Evolutionary conservation across 148 eudicot species (phyloP).

Genomic region (Silene uniflora): DNA sequence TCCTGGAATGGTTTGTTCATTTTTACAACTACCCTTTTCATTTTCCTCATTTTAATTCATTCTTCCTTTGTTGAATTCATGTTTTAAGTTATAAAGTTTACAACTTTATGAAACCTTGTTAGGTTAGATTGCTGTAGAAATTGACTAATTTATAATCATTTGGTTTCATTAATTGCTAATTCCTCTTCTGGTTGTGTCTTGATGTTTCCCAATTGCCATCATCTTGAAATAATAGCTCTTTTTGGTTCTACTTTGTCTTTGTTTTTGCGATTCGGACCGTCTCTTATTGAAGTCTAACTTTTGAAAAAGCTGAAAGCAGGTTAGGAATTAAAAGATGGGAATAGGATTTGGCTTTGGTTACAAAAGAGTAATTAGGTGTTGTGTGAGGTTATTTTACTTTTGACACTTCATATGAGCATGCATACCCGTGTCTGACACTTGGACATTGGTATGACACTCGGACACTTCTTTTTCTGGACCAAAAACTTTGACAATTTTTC

Average conservation of each 20-base stretch:
- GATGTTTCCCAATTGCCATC: no score
- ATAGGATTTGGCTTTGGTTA: not conserved
- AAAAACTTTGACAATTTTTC: no score
- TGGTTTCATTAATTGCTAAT: no score
- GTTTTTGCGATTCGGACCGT: not conserved
- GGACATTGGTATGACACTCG: no score
- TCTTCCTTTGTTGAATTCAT: not conserved
- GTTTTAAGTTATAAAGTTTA: not conserved
- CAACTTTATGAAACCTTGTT: not conserved
- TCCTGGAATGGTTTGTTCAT: slow-evolving; percentile 64
- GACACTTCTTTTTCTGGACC: no score
- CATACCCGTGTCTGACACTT: no score
- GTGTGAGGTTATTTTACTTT: not conserved
- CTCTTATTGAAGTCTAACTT: not conserved
- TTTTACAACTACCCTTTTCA: not conserved
- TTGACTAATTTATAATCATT: no score
- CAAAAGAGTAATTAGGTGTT: not conserved
- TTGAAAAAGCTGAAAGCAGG: not conserved
- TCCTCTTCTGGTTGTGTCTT: no score
- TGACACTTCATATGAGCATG: no score
- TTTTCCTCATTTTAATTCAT: not conserved
- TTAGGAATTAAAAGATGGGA: not conserved
- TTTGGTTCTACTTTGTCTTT: no score
- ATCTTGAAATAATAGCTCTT: no score
- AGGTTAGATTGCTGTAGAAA: not conserved